Evolutionary conservation across 2,329 filamentous ascomycete species (phyloP), one percentile per base, ranked within the genome.

Genomic region (Didymellaceae sp.): DNA sequence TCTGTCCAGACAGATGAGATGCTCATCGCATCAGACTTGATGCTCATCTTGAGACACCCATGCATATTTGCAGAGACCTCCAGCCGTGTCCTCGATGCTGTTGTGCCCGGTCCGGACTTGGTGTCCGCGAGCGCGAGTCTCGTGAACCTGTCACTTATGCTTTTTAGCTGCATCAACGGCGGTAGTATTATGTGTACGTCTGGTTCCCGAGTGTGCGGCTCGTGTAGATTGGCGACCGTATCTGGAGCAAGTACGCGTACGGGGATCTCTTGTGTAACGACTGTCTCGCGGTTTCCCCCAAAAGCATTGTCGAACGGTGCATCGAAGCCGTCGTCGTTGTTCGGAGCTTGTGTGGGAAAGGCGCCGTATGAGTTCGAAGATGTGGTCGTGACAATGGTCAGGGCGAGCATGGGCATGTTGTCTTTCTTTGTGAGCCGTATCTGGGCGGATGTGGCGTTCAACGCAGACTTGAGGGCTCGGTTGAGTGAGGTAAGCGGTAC

Each of bases 231-330:
- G 66, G 94, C 89, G n/a, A 97, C 91, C 0, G 85, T 88, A 43
- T 88, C 85, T 2, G 90, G 86, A 50, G 90, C 86, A 8, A 99
- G 82, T 1, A 99, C 91, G 14, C 92, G 87, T 33, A 97, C 88
- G n/a, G 94, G 94, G 30, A 99, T 89, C 74, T 97, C 91, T 69
- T 99, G 94, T 0, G 91, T 96, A 66, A 99, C 89, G 62, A 95
- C 82, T 56, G 94, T 96, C 72, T 97, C 92, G 62, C 91, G 87
- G 66, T 93, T 90, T 33, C 80, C 60, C 69, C 83, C 59, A 18
- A 66, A 59, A 1, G 62, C 42, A 32, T 63, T 55, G 51, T 68
- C 57, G 47, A 68, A 60, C 5, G 60, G 43, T 7, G 62, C 51
- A 31, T 67, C 64, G 34, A 60, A 63, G n/a, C 52, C 63, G 34